phyloP scores from a whole-genome alignment of 2,329 filamentous ascomycete genomes.

The Arthrobotrys sphaeroides region DNA sequence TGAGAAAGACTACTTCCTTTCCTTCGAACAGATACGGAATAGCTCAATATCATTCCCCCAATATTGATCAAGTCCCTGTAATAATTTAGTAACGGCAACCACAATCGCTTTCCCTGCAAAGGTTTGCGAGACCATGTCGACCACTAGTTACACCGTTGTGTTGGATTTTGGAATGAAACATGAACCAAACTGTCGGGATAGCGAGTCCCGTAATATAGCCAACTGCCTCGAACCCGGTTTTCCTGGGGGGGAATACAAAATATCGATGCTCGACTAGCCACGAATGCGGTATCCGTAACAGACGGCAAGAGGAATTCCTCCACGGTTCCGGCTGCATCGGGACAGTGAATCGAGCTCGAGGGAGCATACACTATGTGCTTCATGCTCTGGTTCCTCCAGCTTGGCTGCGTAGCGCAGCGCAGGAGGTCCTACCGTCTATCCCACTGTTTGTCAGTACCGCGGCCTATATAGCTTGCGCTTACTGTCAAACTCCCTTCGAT shows the following conservation, averaged over 20 bases:
- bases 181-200: constrained; percentile 23
- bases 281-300: background rate
- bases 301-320: constrained; percentile 3
- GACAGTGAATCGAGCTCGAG: background rate
- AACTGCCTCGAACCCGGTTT: constrained; percentile 32
- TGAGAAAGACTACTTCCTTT: background rate
- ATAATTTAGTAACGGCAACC: background rate
- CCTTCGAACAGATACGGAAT: background rate
- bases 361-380: too few relatives aligned
- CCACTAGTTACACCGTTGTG: constrained; percentile 12
- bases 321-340: background rate
- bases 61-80: background rate
- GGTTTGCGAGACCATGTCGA: background rate
- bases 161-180: constrained; percentile 43
- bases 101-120: constrained; percentile 4
- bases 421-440: background rate
- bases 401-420: too few relatives aligned
- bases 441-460: background rate
- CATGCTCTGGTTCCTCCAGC: too few relatives aligned
- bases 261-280: background rate
- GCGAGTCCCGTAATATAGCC: background rate
- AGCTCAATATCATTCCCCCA: background rate
- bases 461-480: background rate
- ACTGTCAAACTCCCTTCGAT: background rate
- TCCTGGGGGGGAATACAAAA: background rate